A percentile compares a stretch with the other conserved stretches of the same genome.
These are phyloP conservation scores for Poteriospumella lacustris DNA, from an alignment of 108 stramenopile species.

Conservation along the genomic window DNA sequence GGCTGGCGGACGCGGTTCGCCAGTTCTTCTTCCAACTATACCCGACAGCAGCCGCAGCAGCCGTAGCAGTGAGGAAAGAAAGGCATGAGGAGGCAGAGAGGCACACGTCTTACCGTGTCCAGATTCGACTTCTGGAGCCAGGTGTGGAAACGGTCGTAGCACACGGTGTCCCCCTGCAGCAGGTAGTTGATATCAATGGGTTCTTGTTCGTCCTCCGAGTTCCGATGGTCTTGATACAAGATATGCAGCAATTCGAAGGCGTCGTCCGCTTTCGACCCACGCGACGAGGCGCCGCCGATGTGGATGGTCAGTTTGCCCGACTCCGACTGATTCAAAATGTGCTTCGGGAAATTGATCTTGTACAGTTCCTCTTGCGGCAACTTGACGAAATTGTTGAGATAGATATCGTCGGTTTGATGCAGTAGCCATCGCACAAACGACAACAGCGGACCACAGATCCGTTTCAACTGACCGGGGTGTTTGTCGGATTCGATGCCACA, in stretches of 20 bases:
- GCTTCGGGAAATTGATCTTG: conserved; percentile 24
- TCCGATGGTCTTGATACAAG: conserved; percentile 1
- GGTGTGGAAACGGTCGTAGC: background rate
- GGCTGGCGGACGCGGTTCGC: too few species aligned
- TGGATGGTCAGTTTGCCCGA: too few species aligned
- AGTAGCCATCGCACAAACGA: background rate
- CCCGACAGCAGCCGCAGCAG: background rate
- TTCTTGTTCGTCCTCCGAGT: conserved; percentile 12
- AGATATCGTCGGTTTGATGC: conserved; percentile 3
- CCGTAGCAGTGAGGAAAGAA: background rate
- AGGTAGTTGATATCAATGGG: background rate
- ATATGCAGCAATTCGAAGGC: conserved; percentile 11
- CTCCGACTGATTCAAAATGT: background rate
- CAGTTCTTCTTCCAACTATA: too few species aligned
- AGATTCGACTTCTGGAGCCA: conserved; percentile 4
- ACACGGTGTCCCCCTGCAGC: background rate
- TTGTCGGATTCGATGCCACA: conserved; percentile 14
- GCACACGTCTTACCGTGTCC: conserved; percentile 11
- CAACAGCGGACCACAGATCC: conserved; percentile 14
- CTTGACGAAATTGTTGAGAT: background rate
- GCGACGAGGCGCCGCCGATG: background rate
- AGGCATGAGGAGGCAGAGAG: background rate
- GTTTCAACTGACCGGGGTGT: conserved; percentile 15
- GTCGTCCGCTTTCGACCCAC: background rate
- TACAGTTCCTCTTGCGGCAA: background rate